A percentile compares a stretch with the other conserved stretches of the same genome.
phyloP scores from a whole-genome alignment of 352 stramenopile genomes.

The Phytopythium litorale region DNA sequence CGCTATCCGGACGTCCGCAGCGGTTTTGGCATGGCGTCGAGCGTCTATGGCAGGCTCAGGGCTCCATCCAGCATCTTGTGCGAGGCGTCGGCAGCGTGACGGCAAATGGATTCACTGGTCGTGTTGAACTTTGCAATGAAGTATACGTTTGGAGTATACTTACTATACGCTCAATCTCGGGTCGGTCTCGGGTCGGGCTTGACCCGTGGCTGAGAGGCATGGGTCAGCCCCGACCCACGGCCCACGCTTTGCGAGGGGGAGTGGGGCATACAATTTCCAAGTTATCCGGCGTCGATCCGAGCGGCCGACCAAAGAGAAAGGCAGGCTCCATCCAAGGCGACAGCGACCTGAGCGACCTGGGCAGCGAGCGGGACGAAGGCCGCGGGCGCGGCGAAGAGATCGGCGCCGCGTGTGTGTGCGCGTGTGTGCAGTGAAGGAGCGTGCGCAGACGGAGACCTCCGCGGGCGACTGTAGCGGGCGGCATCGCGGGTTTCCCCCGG shows the following conservation, averaged over 20 bases:
- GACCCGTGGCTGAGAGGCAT: no score
- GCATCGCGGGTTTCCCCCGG: background rate
- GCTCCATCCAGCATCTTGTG: no score
- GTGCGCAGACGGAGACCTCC: background rate
- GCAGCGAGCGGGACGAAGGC: background rate
- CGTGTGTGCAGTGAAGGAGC: background rate
- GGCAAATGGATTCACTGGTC: no score
- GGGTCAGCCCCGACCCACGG: no score
- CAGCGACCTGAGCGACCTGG: background rate
- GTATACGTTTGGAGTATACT: no score
- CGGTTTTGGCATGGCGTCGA: no score
- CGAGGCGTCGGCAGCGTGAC: no score
- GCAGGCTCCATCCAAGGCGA: background rate
- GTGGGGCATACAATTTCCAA: background rate
- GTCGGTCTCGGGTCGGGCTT: no score
- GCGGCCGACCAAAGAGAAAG: background rate
- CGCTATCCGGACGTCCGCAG: no score
- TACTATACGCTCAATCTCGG: no score
- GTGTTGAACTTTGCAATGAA: no score
- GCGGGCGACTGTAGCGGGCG: background rate
- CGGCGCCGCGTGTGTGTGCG: background rate
- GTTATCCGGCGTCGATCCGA: background rate
- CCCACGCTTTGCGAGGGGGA: background rate
- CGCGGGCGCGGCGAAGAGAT: background rate
- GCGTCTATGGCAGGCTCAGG: no score